Evolutionary conservation across 2,329 filamentous ascomycete species (phyloP).

Genomic region (Monosporascus ibericus): DNA sequence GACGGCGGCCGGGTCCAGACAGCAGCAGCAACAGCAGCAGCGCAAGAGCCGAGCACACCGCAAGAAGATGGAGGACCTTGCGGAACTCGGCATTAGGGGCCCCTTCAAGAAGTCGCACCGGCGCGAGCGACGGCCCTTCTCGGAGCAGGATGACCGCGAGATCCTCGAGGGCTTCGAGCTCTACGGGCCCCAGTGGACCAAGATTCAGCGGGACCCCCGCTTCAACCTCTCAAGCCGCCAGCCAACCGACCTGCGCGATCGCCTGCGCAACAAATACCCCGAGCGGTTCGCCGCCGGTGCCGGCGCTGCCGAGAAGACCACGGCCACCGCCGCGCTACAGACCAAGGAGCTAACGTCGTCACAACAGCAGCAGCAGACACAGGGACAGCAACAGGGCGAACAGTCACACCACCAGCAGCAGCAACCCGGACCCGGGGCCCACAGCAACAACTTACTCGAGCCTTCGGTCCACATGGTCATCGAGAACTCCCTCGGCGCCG

Average conservation of each 20-base stretch:
- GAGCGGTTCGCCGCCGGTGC: slow-evolving; percentile 40
- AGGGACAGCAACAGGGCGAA: too few species aligned
- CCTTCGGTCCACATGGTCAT: slow-evolving; percentile 46
- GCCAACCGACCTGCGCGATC: slow-evolving; percentile 57
- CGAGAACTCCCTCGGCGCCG: slow-evolving; percentile 36
- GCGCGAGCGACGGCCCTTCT: slow-evolving; percentile 55
- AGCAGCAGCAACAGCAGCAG: slow-evolving; percentile 15
- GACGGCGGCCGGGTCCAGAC: slow-evolving; percentile 8
- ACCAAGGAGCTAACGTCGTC: slow-evolving; percentile 27
- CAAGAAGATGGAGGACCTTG: slow-evolving; percentile 50
- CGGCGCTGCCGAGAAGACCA: slow-evolving; percentile 20
- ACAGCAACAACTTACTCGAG: slow-evolving; percentile 39
- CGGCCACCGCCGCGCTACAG: slow-evolving; percentile 49
- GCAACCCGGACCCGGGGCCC: background rate
- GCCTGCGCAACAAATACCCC: slow-evolving; percentile 58
- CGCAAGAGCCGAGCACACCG: slow-evolving; percentile 49
- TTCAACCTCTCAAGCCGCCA: slow-evolving; percentile 54
- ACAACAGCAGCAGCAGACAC: too few species aligned
- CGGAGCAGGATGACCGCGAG: slow-evolving; percentile 55
- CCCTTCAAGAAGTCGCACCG: slow-evolving; percentile 58
- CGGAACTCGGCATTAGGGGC: slow-evolving; percentile 52
- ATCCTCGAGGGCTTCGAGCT: slow-evolving; percentile 54
- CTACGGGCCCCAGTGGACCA: slow-evolving; percentile 60
- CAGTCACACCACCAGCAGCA: too few species aligned
- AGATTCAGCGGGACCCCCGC: slow-evolving; percentile 54